Conservation (phyloP, 2,329 filamentous ascomycete species). For the Salinomyces thailandicus region DNA sequence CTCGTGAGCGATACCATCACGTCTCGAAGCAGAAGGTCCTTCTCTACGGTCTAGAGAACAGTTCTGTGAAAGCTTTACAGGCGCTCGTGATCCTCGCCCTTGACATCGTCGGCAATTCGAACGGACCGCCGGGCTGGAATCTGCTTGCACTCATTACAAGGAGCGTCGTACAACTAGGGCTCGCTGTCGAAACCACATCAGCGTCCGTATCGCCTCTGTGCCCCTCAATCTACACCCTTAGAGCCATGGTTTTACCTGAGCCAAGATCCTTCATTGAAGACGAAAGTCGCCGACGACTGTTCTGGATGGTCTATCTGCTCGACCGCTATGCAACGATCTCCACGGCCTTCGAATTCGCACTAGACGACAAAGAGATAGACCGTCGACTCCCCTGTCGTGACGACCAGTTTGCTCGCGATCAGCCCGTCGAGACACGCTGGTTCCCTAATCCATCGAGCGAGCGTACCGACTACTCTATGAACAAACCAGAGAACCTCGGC, state of each 20-base stretch:
- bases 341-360: slow-evolving; percentile 82
- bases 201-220: slow-evolving; percentile 67
- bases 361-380: slow-evolving; percentile 84
- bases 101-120: slow-evolving; percentile 75
- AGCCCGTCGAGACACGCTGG: slow-evolving; percentile 74
- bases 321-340: slow-evolving; percentile 85
- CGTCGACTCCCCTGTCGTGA: slow-evolving; percentile 77
- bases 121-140: slow-evolving; percentile 87
- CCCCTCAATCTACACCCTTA: slow-evolving; percentile 78
- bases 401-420: slow-evolving; percentile 73
- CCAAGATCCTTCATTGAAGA: slow-evolving; percentile 81
- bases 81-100: slow-evolving; percentile 78
- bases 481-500: slow-evolving; percentile 69
- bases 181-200: slow-evolving; percentile 74
- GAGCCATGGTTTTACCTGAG: slow-evolving; percentile 75
- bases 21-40: slow-evolving; percentile 77
- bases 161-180: slow-evolving; percentile 75
- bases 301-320: slow-evolving; percentile 90
- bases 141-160: slow-evolving; percentile 79
- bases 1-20: slow-evolving; percentile 64
- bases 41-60: slow-evolving; percentile 79
- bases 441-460: slow-evolving; percentile 51
- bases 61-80: slow-evolving; percentile 77
- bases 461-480: slow-evolving; percentile 40
- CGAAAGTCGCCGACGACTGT: slow-evolving; percentile 70